These are phyloP conservation scores for Rubia tinctorum DNA, from an alignment of 305 asterid genomes.

Conservation along the genomic window DNA sequence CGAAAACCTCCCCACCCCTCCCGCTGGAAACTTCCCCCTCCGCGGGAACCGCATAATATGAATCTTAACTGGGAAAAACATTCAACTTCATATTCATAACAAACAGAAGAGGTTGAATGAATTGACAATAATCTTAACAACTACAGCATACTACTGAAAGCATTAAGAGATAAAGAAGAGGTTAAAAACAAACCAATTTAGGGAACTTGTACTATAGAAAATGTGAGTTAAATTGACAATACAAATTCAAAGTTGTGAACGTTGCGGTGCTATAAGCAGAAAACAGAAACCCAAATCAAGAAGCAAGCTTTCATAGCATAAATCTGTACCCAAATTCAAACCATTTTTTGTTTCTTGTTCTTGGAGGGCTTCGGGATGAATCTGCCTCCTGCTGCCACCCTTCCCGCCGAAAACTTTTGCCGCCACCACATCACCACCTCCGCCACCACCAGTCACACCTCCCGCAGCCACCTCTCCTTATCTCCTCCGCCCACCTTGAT, in stretches of 20 bases:
- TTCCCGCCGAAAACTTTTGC: background rate
- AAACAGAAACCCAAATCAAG: background rate
- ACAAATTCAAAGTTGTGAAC: background rate
- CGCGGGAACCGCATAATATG: conserved; percentile 16
- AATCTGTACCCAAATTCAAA: background rate
- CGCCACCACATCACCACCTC: too few relatives aligned
- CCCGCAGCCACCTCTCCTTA: too few relatives aligned
- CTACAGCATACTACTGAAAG: background rate
- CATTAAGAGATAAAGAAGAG: background rate
- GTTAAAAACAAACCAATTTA: background rate
- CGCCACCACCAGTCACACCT: too few relatives aligned
- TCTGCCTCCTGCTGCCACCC: background rate
- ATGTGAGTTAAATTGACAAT: background rate
- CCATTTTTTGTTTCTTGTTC: background rate
- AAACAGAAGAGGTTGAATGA: conserved; percentile 4
- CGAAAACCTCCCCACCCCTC: background rate
- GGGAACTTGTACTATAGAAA: background rate
- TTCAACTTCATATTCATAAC: conserved; percentile 26
- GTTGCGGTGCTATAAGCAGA: background rate
- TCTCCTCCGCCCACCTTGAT: too few relatives aligned
- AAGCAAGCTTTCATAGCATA: background rate
- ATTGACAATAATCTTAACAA: background rate
- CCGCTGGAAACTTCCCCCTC: too few relatives aligned
- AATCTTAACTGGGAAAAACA: conserved; percentile 12
- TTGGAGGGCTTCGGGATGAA: background rate